These are phyloP conservation scores for Candida sojae DNA, from an alignment of 1,139 yeast genomes.

Conservation along the genomic window DNA sequence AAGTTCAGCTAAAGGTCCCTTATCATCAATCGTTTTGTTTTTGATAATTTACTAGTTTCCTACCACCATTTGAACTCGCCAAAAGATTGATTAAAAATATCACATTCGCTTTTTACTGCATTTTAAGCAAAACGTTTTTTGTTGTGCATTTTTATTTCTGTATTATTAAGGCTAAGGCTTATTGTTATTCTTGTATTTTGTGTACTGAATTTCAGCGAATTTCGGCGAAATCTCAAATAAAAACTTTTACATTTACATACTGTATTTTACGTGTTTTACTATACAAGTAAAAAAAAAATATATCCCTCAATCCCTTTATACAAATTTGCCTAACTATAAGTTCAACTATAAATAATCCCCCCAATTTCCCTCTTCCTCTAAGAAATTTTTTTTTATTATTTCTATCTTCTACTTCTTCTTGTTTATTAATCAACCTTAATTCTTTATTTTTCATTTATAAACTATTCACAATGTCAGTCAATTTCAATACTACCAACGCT, in stretches of 20 bases:
- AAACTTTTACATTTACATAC: not conserved
- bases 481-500: slow-evolving; percentile 66
- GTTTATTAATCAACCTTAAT: not conserved
- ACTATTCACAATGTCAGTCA: slow-evolving; percentile 27
- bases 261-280: too few species aligned
- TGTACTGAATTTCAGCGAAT: slow-evolving; percentile 2
- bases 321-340: too few species aligned
- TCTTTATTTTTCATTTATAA: not conserved
- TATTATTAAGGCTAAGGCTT: too few species aligned
- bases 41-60: too few species aligned
- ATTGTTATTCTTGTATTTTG: not conserved
- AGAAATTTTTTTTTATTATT: slow-evolving; percentile 1
- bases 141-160: too few species aligned
- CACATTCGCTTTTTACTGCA: not conserved
- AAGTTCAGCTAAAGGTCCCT: too few species aligned
- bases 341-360: slow-evolving; percentile 11
- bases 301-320: not conserved
- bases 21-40: too few species aligned
- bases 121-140: too few species aligned
- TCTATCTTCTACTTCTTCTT: not conserved
- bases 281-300: not conserved
- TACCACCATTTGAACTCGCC: too few species aligned
- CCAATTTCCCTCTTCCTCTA: slow-evolving; percentile 9
- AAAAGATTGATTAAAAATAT: too few species aligned
- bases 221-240: slow-evolving; percentile 2